Evolutionary conservation across 169 alveolate genomes (phyloP), one percentile per base, ranked within the genome.

Genomic region (Eimeria acervulina): DNA sequence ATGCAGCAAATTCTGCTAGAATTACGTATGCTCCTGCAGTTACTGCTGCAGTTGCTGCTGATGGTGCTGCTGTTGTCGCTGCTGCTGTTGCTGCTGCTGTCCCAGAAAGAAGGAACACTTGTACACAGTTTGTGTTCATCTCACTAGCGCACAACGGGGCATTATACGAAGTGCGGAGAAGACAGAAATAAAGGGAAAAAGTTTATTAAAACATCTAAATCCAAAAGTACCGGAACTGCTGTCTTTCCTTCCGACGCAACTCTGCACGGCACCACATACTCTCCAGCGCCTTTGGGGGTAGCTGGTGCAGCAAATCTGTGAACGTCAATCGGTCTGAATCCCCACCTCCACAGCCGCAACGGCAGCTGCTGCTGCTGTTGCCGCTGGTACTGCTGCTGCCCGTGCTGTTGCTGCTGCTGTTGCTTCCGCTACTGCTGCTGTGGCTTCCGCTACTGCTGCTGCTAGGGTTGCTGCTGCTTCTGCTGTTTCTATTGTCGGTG

Each of bases 261-360:
- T 81, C 91, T 47, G 91, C 26, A 44, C 66, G 17, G 23, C 51
- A 51, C 91, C 91, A 81, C 42, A 81, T 59, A 52, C 72, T 51
- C 91, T 52, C 91, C 74, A 81, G 10, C 47, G 91, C 91, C 91
- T 8, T 81, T 4, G 91, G 91, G 74, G 91, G 91, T 63, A 81
- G 17, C 52, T 26, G 47, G 31, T 81, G 26, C 52, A 81, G 44
- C 91, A 81, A 63, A 17, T 81, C 91, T 15, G 47, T 23, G 44
- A 51, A 81, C 26, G 72, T 12, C 31, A 81, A 36, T 17, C 44
- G 1, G 42, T 38, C 88, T 6, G 66, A 40, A 8, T 17, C 72
- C 36, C 59, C 85, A 21, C 55, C 31, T 7, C 31, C 61, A 42
- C 33, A 42, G 5, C 85, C 33, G 52, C 91, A 44, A 19, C 33